These are phyloP conservation scores for Aspergillus niger DNA, from an alignment of 2,329 filamentous ascomycete genomes.

Conservation along the genomic window DNA sequence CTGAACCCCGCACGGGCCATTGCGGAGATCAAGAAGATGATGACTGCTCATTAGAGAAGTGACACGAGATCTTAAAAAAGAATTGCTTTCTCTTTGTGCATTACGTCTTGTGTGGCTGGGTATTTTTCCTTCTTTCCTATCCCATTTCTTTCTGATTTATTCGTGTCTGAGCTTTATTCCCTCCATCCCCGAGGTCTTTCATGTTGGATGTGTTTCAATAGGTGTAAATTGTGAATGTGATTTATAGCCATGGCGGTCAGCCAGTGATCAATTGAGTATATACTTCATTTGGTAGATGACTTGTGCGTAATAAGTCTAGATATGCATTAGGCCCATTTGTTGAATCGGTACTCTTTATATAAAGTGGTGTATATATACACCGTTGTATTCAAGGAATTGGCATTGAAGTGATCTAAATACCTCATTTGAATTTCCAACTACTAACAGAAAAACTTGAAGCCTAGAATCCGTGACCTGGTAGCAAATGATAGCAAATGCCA, in stretches of 20 bases:
- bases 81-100: slow-evolving; percentile 16
- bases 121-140: slow-evolving; percentile 2
- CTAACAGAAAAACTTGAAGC: too few relatives aligned
- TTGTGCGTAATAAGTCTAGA: too few relatives aligned
- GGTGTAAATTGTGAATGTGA: slow-evolving; percentile 33
- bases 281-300: not conserved
- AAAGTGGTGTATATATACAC: too few relatives aligned
- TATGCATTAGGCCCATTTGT: too few relatives aligned
- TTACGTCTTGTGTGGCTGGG: slow-evolving; percentile 11
- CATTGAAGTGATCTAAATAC: too few relatives aligned
- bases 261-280: slow-evolving; percentile 10
- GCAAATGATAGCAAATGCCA: too few relatives aligned
- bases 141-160: slow-evolving; percentile 7
- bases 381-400: too few relatives aligned
- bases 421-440: too few relatives aligned
- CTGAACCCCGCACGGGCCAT: slow-evolving; percentile 94
- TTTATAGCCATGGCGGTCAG: slow-evolving; percentile 15
- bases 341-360: too few relatives aligned
- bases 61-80: slow-evolving; percentile 15
- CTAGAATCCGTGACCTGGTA: too few relatives aligned
- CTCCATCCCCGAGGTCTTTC: slow-evolving; percentile 26
- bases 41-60: slow-evolving; percentile 57
- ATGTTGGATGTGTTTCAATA: slow-evolving; percentile 30
- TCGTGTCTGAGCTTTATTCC: slow-evolving; percentile 25
- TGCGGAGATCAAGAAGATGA: slow-evolving; percentile 97